These are phyloP conservation scores for Candida manassasensis DNA, from an alignment of 805 yeast genomes.

Conservation along the genomic window DNA sequence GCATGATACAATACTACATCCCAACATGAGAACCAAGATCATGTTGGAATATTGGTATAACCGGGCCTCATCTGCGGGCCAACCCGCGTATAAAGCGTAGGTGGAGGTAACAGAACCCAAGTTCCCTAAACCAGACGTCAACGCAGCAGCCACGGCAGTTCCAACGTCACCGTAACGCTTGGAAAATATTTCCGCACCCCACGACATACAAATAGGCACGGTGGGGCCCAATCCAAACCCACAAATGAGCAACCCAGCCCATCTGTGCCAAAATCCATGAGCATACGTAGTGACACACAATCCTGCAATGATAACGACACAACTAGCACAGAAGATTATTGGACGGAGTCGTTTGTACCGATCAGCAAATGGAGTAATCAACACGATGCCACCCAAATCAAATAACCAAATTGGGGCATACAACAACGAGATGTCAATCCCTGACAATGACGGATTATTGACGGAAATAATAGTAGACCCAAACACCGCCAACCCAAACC, in stretches of 20 bases:
- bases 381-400: conserved; percentile 69
- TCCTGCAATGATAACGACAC: conserved; percentile 66
- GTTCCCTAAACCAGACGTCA: conserved; percentile 81
- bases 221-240: conserved; percentile 90
- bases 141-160: conserved; percentile 72
- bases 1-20: conserved; percentile 57
- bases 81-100: conserved; percentile 77
- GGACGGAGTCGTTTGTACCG: conserved; percentile 54
- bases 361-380: conserved; percentile 78
- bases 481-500: conserved; percentile 76
- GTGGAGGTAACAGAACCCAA: conserved; percentile 81
- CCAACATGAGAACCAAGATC: conserved; percentile 76
- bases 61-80: conserved; percentile 70
- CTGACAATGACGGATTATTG: conserved; percentile 55
- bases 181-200: conserved; percentile 71
- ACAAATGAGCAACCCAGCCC: conserved; percentile 72
- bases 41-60: conserved; percentile 66
- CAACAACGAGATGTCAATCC: conserved; percentile 65
- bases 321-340: conserved; percentile 54
- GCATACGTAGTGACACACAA: conserved; percentile 73
- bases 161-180: conserved; percentile 77
- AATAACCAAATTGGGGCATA: conserved; percentile 89
- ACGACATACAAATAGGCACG: conserved; percentile 80
- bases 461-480: conserved; percentile 70
- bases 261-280: conserved; percentile 63